phyloP scores from a whole-genome alignment of 2,329 filamentous ascomycete genomes.

The Venturia asperata region DNA sequence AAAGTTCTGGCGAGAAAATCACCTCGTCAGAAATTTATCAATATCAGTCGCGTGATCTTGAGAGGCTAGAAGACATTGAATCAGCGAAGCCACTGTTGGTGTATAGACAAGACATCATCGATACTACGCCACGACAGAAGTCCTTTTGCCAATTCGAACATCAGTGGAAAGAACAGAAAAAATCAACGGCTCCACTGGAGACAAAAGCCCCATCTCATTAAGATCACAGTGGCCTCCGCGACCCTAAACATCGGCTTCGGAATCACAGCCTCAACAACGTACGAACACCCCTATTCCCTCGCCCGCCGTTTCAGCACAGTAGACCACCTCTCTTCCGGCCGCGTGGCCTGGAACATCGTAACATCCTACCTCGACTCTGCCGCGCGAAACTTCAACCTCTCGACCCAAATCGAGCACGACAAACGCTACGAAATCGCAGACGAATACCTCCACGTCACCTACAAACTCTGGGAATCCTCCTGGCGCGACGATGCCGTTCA shows the following conservation, averaged over 20 bases:
- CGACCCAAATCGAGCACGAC: conserved; percentile 53
- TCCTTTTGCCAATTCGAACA: too few relatives aligned
- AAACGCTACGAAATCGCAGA: conserved; percentile 55
- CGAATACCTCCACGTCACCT: conserved; percentile 55
- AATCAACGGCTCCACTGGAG: too few relatives aligned
- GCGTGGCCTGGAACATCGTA: conserved; percentile 39
- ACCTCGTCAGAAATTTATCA: too few relatives aligned
- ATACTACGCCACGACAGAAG: too few relatives aligned
- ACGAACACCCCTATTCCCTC: conserved; percentile 32
- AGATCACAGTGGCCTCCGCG: conserved; percentile 34
- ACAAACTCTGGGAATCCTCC: conserved; percentile 47
- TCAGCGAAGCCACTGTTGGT: too few relatives aligned
- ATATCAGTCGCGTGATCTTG: too few relatives aligned
- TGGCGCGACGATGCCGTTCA: conserved; percentile 52
- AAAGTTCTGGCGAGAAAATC: too few relatives aligned
- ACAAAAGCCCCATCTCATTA: too few relatives aligned
- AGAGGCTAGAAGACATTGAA: too few relatives aligned
- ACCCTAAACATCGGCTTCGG: conserved; percentile 38
- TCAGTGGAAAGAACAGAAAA: too few relatives aligned
- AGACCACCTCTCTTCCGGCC: conserved; percentile 33
- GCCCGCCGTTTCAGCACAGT: conserved; percentile 33
- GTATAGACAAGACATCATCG: too few relatives aligned
- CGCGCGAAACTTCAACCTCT: conserved; percentile 41
- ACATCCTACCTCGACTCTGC: conserved; percentile 33
- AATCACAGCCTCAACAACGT: conserved; percentile 34